These are phyloP conservation scores for Beauveria sp. DNA, from an alignment of 2,329 filamentous ascomycete genomes.

Conservation along the genomic window DNA sequence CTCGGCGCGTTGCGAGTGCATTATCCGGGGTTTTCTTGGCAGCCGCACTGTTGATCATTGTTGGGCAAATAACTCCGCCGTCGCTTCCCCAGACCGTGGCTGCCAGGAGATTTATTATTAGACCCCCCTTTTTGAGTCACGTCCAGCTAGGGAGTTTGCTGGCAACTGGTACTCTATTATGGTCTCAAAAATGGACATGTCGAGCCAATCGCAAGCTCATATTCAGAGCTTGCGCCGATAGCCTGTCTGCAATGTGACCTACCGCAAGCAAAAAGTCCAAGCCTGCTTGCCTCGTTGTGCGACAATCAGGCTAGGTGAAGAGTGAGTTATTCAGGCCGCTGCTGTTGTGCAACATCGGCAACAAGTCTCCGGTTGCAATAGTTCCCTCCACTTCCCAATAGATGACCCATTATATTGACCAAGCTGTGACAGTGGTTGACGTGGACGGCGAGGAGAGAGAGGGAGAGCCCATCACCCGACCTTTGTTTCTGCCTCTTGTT, in stretches of 20 bases:
- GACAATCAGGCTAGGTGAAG: neutral
- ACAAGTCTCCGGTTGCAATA: neutral
- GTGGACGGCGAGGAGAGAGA: neutral
- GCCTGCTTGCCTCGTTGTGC: neutral
- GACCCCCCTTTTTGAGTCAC: too few relatives aligned
- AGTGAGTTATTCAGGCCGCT: neutral
- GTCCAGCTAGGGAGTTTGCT: too few relatives aligned
- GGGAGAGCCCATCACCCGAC: neutral
- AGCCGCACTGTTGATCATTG: too few relatives aligned
- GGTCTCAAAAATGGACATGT: neutral
- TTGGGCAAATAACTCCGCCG: too few relatives aligned
- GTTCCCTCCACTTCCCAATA: neutral
- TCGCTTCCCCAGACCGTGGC: too few relatives aligned
- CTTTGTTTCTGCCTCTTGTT: neutral
- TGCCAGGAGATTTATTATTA: too few relatives aligned
- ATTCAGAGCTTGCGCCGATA: neutral
- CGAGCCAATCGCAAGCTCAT: neutral
- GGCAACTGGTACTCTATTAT: too few relatives aligned
- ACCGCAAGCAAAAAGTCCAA: neutral
- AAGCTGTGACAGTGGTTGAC: neutral
- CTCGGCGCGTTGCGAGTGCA: too few relatives aligned
- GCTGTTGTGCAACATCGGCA: neutral
- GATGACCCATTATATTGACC: neutral
- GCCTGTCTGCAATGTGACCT: neutral
- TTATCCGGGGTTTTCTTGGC: too few relatives aligned